These are phyloP conservation scores for Schwanniomyces pseudopolymorphus DNA, from an alignment of 805 yeast species.

Conservation along the genomic window DNA sequence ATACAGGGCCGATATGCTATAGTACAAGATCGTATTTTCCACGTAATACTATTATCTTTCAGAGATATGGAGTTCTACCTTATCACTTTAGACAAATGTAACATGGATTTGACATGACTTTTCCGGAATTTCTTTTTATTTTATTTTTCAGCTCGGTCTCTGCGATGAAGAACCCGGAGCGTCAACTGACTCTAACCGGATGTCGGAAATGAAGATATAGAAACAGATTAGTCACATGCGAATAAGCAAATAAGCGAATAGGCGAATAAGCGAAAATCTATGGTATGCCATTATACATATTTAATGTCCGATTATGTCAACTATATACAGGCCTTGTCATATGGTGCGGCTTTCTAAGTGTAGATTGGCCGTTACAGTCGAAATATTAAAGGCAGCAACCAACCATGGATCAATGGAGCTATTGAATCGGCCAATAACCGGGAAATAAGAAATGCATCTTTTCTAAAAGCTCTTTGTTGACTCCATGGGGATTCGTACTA, in stretches of 20 bases:
- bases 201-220: background rate
- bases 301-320: background rate
- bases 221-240: background rate
- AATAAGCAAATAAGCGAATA: too few species aligned
- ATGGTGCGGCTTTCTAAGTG: background rate
- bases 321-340: background rate
- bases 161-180: background rate
- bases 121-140: background rate
- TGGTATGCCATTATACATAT: background rate
- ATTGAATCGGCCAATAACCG: slow-evolving; percentile 72
- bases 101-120: background rate
- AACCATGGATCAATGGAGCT: background rate
- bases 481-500: slow-evolving; percentile 72
- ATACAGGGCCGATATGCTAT: background rate
- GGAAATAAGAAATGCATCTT: slow-evolving; percentile 89
- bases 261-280: background rate
- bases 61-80: too few species aligned
- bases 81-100: too few species aligned
- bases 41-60: background rate
- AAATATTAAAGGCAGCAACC: background rate
- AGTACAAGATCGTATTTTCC: background rate
- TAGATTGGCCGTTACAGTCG: background rate
- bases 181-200: background rate
- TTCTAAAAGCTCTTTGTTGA: slow-evolving; percentile 67
- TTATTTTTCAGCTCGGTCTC: too few species aligned